A percentile compares a stretch with the other conserved stretches of the same genome.
phyloP scores from a whole-genome alignment of 75 land plant species.

The Gnetum montanum region DNA sequence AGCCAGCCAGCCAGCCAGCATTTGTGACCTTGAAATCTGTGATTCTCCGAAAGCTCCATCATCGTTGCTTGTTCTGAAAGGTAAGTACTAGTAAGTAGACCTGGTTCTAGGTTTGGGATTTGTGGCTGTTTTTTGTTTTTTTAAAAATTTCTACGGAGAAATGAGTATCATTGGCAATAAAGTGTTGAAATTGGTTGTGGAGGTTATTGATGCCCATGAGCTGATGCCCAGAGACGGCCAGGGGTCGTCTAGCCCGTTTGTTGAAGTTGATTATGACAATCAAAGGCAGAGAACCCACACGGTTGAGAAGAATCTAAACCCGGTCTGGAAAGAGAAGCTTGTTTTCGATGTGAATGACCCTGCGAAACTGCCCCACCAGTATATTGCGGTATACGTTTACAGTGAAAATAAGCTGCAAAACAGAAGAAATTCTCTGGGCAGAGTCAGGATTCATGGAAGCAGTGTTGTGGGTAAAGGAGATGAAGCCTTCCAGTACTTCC shows the following conservation, averaged over 20 bases:
- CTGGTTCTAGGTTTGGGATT: too few relatives aligned
- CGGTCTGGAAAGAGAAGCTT: conserved; percentile 75
- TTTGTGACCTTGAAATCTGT: too few relatives aligned
- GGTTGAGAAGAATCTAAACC: conserved; percentile 53
- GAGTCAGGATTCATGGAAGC: conserved; percentile 31
- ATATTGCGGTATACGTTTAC: conserved; percentile 46
- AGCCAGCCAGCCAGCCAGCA: too few relatives aligned
- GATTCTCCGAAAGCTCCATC: too few relatives aligned
- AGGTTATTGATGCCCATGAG: conserved; percentile 40
- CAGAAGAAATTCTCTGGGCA: conserved; percentile 53
- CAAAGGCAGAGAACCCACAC: conserved; percentile 43
- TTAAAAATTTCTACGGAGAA: too few relatives aligned
- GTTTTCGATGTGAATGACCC: conserved; percentile 31
- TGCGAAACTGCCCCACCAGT: conserved; percentile 26
- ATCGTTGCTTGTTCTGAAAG: too few relatives aligned
- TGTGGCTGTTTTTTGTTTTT: too few relatives aligned
- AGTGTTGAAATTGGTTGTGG: conserved; percentile 21
- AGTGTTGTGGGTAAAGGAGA: conserved; percentile 24
- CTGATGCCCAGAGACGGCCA: conserved; percentile 88
- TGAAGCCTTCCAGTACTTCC: conserved; percentile 14
- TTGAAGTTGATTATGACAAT: conserved; percentile 66
- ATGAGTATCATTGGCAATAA: too few relatives aligned
- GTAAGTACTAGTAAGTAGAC: too few relatives aligned
- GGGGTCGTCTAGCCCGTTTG: conserved; percentile 72
- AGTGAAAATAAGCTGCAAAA: conserved; percentile 36